Base-by-base conservation (phyloP, 305 asterid genomes). In the Nicotiana rustica region DNA sequence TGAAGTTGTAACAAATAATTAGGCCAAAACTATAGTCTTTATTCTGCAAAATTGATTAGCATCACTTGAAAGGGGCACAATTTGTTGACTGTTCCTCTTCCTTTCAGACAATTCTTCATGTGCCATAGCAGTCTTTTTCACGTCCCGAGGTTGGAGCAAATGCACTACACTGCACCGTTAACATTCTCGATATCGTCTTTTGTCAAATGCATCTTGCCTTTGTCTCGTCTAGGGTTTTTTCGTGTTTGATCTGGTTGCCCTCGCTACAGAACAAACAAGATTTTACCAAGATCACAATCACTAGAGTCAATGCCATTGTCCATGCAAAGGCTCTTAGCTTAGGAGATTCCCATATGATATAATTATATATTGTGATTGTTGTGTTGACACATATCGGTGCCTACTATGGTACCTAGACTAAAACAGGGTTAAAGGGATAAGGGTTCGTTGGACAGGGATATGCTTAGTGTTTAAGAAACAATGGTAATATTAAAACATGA, bases 161-260 rank as follows among this genome's bases (percentile, higher is more conserved):
- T 44, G 35, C 55, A 35, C 73, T 73, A 85, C n/a, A 64, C 78
- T 81, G 85, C 85, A 67, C 81, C 87, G 3, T 67, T 79, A 55
- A 95, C 83, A 87, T 83, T 84, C 81, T 87, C 31, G 69, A 92
- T 89, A 82, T 94, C 98, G 77, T 88, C 93, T 82, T 93, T 91
- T 2, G 84, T 81, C 68, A 95, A 85, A 64, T 91, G 87, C 95
- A 90, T 90, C 87, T 92, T 95, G 41, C 97, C 98, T 86, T 86
- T 89, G 82, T 89, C 94, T 21, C 92, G 88, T 85, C 82, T 89
- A 18, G 75, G 77, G 31, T 77, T 88, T 3, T 31, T 81, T 68
- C 87, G 86, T 81, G 61, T 77, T 84, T 90, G 87, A 65, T 87
- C 97, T 0, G 93, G 94, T 73, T 89, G 90, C 65, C 97, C 98